Base-by-base conservation (phyloP, 1,284 basidiomycete species). In the Porodaedalea pini region DNA sequence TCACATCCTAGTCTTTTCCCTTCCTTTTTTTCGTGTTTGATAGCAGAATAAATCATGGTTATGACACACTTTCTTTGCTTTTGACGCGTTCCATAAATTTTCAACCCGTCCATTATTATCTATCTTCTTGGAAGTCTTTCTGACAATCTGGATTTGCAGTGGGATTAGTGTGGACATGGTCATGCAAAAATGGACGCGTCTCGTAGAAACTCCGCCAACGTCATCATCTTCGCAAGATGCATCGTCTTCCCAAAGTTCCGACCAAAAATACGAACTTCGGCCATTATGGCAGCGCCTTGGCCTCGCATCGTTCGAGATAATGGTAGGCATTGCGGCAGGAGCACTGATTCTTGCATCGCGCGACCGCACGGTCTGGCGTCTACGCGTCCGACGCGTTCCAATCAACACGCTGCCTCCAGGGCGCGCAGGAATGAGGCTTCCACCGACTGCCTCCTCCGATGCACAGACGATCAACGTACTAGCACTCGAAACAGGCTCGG, bases 271-370 rank as follows among this genome's bases (percentile, higher is more conserved):
- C 11, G 50, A 50, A 13, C 32, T 61, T 10, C 55, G 59, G 13
- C 59, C 59, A n/a, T 39, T 61, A 17, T 57, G 51, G 56, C 59
- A 61, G 31, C 55, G 59, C 2, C 51, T 61, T n/a, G 49, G 34
- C 10, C 45, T 61, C 10, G 36, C 55, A 23, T 21, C 36, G 7
- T 43, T 54, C 31, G 50, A 54, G 27, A 13, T 61, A 2, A 15
- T 36, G 29, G 31, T 57, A 3, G 59, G 59, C 29, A 36, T 39
- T 4, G 51, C 27, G 13, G 59, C 51, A 11, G 59, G 56, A 10
- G 55, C 55, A 1, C 39, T 54, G 8, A 61, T 61, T 25, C 55
- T 61, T 25, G 56, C 56, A 4, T 57, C 56, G 8, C 55, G 56
- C 15, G 59, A 61, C 44, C 50, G 59, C 11, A 51, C 44, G 21